Conservation (phyloP, 768 basidiomycete species). For the Lentinula aciculospora region DNA sequence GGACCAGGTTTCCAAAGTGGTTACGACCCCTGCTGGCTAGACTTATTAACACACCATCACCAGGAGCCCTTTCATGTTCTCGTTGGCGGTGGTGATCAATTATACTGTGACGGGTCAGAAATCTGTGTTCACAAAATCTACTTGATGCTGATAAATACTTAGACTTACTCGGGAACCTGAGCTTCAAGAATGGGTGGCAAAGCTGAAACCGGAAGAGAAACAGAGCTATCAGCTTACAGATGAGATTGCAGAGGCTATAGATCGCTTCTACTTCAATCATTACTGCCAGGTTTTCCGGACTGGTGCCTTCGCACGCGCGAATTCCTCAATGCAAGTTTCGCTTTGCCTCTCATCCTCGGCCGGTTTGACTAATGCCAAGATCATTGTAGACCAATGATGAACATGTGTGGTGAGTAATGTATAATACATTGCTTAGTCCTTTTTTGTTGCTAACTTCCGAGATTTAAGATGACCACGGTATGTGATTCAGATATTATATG, state of each 20-base stretch:
- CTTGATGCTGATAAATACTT: slow-evolving; percentile 1
- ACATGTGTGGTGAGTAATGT: slow-evolving; percentile 65
- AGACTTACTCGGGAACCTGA: slow-evolving; percentile 85
- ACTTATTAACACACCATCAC: slow-evolving; percentile 80
- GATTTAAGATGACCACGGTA: slow-evolving; percentile 74
- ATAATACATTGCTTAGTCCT: background rate
- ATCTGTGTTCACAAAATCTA: background rate
- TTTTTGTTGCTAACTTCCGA: slow-evolving; percentile 1
- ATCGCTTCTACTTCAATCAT: slow-evolving; percentile 87
- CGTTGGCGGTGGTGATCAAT: slow-evolving; percentile 91
- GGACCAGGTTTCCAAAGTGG: slow-evolving; percentile 76
- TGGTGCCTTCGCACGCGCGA: slow-evolving; percentile 88
- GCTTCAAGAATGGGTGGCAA: slow-evolving; percentile 78
- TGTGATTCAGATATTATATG: slow-evolving; percentile 16
- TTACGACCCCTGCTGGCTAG: slow-evolving; percentile 91
- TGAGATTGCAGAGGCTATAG: slow-evolving; percentile 71
- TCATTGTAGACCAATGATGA: slow-evolving; percentile 67
- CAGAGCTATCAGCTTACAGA: slow-evolving; percentile 53
- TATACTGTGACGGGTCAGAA: slow-evolving; percentile 77
- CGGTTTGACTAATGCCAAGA: background rate
- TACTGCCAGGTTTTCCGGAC: slow-evolving; percentile 84
- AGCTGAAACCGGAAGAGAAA: slow-evolving; percentile 54
- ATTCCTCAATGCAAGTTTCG: slow-evolving; percentile 75
- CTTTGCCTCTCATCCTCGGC: background rate
- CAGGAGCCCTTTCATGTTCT: slow-evolving; percentile 83